Evolutionary conservation across 139 green algal genomes (phyloP).

Genomic region (Volvox reticuliferus): DNA sequence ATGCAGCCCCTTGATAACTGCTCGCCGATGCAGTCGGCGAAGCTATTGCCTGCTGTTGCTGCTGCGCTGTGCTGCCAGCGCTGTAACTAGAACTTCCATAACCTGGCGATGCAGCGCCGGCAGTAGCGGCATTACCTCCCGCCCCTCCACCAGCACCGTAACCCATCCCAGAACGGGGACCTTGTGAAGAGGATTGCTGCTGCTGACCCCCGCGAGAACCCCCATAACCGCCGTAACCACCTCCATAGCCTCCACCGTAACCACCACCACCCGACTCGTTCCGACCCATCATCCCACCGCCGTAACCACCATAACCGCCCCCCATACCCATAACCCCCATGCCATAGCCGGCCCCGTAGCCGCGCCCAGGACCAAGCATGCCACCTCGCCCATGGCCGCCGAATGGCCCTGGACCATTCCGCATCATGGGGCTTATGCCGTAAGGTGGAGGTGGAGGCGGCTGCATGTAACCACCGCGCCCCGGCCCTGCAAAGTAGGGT

Average conservation of each 20-base stretch:
- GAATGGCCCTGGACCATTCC: neutral
- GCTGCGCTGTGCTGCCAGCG: neutral
- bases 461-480: neutral
- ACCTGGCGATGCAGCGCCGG: neutral
- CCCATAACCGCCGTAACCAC: neutral
- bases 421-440: slow-evolving; percentile 38
- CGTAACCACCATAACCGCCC: slow-evolving; percentile 9
- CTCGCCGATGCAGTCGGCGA: neutral
- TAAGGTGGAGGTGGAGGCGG: slow-evolving; percentile 1
- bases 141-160: too few species aligned
- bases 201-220: neutral
- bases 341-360: slow-evolving; percentile 37
- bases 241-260: slow-evolving; percentile 20
- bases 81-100: slow-evolving; percentile 12
- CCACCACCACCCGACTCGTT: neutral
- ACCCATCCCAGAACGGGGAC: too few species aligned
- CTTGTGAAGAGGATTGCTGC: neutral
- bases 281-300: slow-evolving; percentile 25
- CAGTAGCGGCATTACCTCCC: too few species aligned
- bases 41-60: neutral
- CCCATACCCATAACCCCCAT: slow-evolving; percentile 30
- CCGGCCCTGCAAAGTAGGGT: slow-evolving; percentile 12
- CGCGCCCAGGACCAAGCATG: neutral
- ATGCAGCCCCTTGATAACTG: slow-evolving; percentile 4
- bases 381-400: neutral